Base-by-base conservation (phyloP, 345 rosid genomes). In the Aurinia saxatilis region DNA sequence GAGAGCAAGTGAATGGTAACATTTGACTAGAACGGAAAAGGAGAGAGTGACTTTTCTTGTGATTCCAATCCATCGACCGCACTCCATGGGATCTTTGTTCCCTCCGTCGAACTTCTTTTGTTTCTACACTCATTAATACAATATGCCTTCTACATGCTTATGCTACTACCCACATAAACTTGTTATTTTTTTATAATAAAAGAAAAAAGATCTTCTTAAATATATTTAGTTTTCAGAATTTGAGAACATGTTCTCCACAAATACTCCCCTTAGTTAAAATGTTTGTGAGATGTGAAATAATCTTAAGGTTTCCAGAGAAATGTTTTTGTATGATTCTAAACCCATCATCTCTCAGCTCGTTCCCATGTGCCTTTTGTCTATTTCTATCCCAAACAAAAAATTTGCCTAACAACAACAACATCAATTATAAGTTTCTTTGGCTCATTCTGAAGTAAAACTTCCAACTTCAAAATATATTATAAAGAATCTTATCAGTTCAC, bases 81-180 rank as follows among this genome's bases (percentile, higher is more conserved):
- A 61, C 57, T 70, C 57, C 45, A 62, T 62, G 74, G 74, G 74
- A 70, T 54, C 44, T 54, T 37, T 70, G 73, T 61, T 61, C 73
- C 73, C 68, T 54, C 25, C 73, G 50, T 61, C 46, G 5, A 44
- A 52, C 31, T 52, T 60, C 17, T 40, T 53, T 50, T 37, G 57
- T 68, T 59, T 12, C 57, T 50, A 33, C 21, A 5, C 5, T 53
- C 63, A 53, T 61, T 6, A 34, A 42, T 51, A 60, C 66, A 59
- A 40, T 4, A 5, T 31, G 14, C 36, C 36, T 48, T 57, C 36
- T 25, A 45, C n/a, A 23, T 66, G 30, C n/a, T 25, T 46, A 29
- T 33, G 65, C 25, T 33, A 33, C 25, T 33, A 33, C 2, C 36
- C 36, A 33, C 57, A 18, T 19, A 36, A 35, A 18, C 4, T 54